Evolutionary conservation across 2,329 filamentous ascomycete genomes (phyloP), one percentile per base, ranked within the genome.

Genomic region (Colletotrichum sp.): DNA sequence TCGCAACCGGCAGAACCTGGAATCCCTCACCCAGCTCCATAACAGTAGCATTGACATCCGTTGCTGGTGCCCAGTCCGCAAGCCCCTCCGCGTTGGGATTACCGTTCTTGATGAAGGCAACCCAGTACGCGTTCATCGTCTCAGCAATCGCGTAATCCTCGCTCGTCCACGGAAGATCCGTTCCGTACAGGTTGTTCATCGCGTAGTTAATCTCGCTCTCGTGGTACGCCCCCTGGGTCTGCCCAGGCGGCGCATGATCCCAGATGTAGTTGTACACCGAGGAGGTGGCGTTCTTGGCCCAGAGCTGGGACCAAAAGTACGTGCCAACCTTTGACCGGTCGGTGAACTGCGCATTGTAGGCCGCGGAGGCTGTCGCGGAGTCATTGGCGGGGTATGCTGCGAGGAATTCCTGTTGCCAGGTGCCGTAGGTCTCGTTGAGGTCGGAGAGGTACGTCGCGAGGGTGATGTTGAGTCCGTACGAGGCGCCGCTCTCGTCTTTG

Each of bases 151-250:
- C 28, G n/a, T 62, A 62, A n/a, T 62, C 26, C 10, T 62, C 26
- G 6, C 10, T n/a, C 9, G 28, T 30, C 59, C 57, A 70, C 6
- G 34, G 52, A 0, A 26, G 59, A n/a, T 69, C 55, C 7, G 55
- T 69, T 7, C 55, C 67, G 67, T 85, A 85, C 16, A 86, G 78
- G 34, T 82, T 81, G 72, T 86, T 85, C 28, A 85, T 78, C 2
- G 80, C 81, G 69, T 86, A 86, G 76, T 82, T 83, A 71, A 86
- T 83, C 79, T 86, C 85, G 2, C 82, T 83, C 78, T 81, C 79
- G 71, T 86, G 84, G 77, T 81, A 84, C 8, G 85, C 84, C 9
- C 85, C 85, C 70, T 79, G 77, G 63, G 65, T 39, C 71, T 85
- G 84, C 8, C 83, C 81, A 0, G 84, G 84, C 26, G 55, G 55